Conservation (phyloP, 306 rosid species). For the Fagus sylvatica region DNA sequence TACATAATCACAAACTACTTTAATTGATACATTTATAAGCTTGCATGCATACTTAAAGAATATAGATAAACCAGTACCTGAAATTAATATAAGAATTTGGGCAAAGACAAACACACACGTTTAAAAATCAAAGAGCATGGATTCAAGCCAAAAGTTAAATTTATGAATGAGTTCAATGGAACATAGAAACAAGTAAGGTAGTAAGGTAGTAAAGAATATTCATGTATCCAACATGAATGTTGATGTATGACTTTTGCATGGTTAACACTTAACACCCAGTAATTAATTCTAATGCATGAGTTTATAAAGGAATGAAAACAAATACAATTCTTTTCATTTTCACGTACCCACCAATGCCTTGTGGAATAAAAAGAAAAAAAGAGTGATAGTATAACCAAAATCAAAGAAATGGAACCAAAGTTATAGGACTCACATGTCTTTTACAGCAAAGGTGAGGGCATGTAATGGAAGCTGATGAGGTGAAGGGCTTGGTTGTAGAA, state of each 20-base stretch:
- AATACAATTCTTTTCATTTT: neutral
- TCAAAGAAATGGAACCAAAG: no score
- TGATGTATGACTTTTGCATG: neutral
- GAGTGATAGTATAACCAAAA: neutral
- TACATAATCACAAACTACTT: neutral
- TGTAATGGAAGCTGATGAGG: slow-evolving; percentile 52
- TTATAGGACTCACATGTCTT: slow-evolving; percentile 59
- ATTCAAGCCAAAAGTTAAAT: neutral
- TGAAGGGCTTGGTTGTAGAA: slow-evolving; percentile 50
- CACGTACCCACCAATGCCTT: no score
- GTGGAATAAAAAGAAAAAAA: neutral
- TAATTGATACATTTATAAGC: neutral
- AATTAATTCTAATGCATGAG: neutral
- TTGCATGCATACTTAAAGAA: neutral
- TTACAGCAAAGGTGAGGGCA: slow-evolving; percentile 82
- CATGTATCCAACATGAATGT: no score
- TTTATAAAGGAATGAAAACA: neutral
- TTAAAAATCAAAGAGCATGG: neutral
- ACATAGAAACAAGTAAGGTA: neutral
- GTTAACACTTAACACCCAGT: slow-evolving; percentile 9
- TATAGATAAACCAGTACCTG: no score
- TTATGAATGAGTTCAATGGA: neutral
- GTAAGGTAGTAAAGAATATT: neutral
- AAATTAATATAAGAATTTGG: neutral
- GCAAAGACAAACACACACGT: neutral